A percentile compares a stretch with the other conserved stretches of the same genome.
Evolutionary conservation across 208 protist species (phyloP).

Genomic region (Crithidia expoeki): DNA sequence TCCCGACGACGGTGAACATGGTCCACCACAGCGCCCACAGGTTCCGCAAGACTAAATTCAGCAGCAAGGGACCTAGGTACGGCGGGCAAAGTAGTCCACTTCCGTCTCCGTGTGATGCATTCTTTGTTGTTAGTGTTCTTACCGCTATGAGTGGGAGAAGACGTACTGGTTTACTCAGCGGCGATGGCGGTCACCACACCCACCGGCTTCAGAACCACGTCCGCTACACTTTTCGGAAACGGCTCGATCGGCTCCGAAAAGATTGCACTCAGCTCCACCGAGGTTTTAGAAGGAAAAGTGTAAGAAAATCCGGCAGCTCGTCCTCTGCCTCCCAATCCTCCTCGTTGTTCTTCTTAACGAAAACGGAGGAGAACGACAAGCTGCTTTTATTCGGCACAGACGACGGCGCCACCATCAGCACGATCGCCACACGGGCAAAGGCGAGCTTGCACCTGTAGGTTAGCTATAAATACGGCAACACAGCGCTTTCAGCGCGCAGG

Average conservation of each 20-base stretch:
- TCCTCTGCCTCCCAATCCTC: no score
- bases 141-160: neutral
- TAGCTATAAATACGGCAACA: conserved; percentile 48
- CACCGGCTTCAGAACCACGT: no score
- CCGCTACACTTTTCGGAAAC: no score
- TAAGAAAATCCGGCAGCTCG: no score
- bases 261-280: no score
- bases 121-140: neutral
- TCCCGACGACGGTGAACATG: conserved; percentile 43
- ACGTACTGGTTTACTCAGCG: no score
- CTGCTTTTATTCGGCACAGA: no score
- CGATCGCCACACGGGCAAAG: conserved; percentile 48
- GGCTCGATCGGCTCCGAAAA: no score
- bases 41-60: conserved; percentile 37
- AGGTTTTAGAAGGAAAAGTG: no score
- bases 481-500: conserved; percentile 50
- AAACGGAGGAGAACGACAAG: conserved; percentile 33
- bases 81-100: conserved; percentile 65
- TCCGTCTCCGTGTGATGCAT: neutral
- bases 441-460: conserved; percentile 14
- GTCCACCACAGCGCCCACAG: conserved; percentile 65
- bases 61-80: conserved; percentile 56
- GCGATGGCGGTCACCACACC: no score
- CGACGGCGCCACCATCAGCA: conserved; percentile 28
- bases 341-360: conserved; percentile 20